Conservation (phyloP, 2,329 filamentous ascomycete genomes). For the Alternaria brassicicola region DNA sequence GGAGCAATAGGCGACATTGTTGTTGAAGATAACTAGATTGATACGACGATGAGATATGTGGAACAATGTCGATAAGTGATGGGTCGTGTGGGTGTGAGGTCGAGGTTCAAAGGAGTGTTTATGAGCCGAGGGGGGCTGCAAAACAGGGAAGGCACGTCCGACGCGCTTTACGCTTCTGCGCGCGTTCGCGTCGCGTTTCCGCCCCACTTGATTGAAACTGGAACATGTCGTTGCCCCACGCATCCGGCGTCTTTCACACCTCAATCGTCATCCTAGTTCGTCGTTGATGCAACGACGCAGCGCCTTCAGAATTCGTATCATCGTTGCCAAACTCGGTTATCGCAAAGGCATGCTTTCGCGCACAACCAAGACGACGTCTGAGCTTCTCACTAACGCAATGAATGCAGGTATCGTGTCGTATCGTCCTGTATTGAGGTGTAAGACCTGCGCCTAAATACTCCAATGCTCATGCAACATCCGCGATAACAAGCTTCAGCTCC, state of each 20-base stretch:
- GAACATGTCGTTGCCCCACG: conserved; percentile 12
- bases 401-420: conserved; percentile 4
- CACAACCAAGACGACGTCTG: not conserved
- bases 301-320: not conserved
- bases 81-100: conserved; percentile 17
- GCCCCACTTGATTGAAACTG: conserved; percentile 33
- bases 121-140: conserved; percentile 37
- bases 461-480: conserved; percentile 34
- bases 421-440: conserved; percentile 28
- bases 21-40: conserved; percentile 24
- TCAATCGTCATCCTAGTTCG: not conserved
- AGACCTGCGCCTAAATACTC: conserved; percentile 26
- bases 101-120: conserved; percentile 27
- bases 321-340: not conserved
- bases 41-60: conserved; percentile 28
- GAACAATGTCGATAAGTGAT: conserved; percentile 27
- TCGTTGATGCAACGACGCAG: not conserved
- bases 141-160: conserved; percentile 31
- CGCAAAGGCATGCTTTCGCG: not conserved
- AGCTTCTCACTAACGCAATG: not conserved
- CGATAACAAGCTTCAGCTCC: conserved; percentile 1
- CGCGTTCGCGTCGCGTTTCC: conserved; percentile 35
- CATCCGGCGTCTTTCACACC: conserved; percentile 7
- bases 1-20: conserved; percentile 42
- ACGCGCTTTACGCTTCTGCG: conserved; percentile 30